Evolutionary conservation across 1,139 yeast genomes (phyloP).

Genomic region (Suhomyces taliae): DNA sequence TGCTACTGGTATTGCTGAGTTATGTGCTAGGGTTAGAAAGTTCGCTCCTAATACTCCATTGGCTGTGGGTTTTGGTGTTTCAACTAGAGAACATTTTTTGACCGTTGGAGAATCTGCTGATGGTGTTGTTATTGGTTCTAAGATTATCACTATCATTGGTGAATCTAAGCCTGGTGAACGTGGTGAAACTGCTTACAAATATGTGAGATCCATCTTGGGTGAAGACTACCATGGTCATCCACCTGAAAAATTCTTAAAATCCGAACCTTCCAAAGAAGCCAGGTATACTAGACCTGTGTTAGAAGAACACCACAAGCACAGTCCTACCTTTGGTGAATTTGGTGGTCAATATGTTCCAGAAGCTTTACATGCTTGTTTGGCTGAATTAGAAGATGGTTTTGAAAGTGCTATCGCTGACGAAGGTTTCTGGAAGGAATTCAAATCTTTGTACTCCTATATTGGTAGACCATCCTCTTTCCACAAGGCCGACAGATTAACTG

Average conservation of each 20-base stretch:
- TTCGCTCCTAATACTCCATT: slow-evolving; percentile 73
- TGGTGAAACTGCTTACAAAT: slow-evolving; percentile 62
- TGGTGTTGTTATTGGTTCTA: slow-evolving; percentile 95
- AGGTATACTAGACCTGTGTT: slow-evolving; percentile 40
- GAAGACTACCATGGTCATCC: slow-evolving; percentile 48
- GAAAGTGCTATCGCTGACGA: slow-evolving; percentile 88
- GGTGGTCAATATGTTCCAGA: slow-evolving; percentile 99
- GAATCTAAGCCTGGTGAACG: slow-evolving; percentile 61
- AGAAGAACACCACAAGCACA: slow-evolving; percentile 57
- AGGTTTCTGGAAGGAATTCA: slow-evolving; percentile 89
- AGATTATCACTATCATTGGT: slow-evolving; percentile 68
- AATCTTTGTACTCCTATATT: slow-evolving; percentile 75
- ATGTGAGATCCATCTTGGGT: slow-evolving; percentile 68
- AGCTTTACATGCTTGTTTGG: slow-evolving; percentile 86
- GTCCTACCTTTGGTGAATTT: slow-evolving; percentile 85
- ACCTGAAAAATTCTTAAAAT: slow-evolving; percentile 30
- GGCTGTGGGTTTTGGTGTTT: slow-evolving; percentile 97
- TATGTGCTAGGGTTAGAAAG: slow-evolving; percentile 74
- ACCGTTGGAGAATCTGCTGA: slow-evolving; percentile 79
- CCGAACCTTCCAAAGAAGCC: slow-evolving; percentile 24
- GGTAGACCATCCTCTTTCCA: slow-evolving; percentile 96
- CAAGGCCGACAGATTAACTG: slow-evolving; percentile 84
- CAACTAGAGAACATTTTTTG: slow-evolving; percentile 86
- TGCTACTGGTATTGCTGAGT: slow-evolving; percentile 60
- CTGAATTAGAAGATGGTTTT: slow-evolving; percentile 85